phyloP scores from a whole-genome alignment of 2,329 filamentous ascomycete species.

The Claviceps digitariae region DNA sequence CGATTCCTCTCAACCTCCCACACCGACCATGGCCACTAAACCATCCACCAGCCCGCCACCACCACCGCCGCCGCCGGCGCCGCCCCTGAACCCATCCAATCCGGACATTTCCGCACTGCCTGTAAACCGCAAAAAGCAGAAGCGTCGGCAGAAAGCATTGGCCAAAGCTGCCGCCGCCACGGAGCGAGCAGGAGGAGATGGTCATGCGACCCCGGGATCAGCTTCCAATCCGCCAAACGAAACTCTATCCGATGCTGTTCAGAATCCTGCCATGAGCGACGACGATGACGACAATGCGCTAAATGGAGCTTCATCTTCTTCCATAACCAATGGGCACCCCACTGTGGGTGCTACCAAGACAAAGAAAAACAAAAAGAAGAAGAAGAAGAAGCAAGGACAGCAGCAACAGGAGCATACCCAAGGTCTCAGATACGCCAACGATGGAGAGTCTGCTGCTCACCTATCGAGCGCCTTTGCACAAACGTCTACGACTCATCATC shows the following conservation, averaged over 20 bases:
- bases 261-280: conserved; percentile 42
- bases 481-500: conserved; percentile 15
- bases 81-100: conserved; percentile 13
- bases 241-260: conserved; percentile 22
- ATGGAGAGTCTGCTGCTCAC: conserved; percentile 3
- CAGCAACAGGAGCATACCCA: conserved; percentile 10
- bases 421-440: conserved; percentile 11
- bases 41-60: conserved; percentile 11
- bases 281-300: conserved; percentile 31
- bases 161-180: conserved; percentile 47
- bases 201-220: conserved; percentile 22
- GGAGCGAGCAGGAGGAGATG: conserved; percentile 21
- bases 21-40: conserved; percentile 30
- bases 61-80: neutral
- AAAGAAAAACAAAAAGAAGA: conserved; percentile 45
- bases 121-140: conserved; percentile 91
- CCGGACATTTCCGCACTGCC: conserved; percentile 26
- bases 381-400: conserved; percentile 51
- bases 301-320: conserved; percentile 16
- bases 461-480: neutral
- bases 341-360: conserved; percentile 23
- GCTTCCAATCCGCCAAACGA: conserved; percentile 11
- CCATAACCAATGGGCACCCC: conserved; percentile 17
- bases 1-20: conserved; percentile 40
- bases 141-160: conserved; percentile 76